A percentile compares a stretch with the other conserved stretches of the same genome.
Conservation (phyloP, 495 filamentous ascomycete genomes). For the Tuber calosporum region DNA sequence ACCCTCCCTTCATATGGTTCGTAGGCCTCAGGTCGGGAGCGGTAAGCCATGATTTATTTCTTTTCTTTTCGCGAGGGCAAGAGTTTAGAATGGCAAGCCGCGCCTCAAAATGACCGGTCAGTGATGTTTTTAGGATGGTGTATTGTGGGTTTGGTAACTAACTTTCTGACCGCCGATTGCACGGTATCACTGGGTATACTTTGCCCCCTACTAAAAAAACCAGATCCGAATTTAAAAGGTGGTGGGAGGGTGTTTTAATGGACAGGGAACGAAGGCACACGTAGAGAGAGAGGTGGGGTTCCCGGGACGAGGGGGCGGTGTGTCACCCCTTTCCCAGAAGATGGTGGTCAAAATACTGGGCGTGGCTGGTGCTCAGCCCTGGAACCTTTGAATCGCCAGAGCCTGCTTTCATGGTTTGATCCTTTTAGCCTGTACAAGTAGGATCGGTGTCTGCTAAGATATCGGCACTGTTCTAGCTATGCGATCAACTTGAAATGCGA, state of each 20-base stretch:
- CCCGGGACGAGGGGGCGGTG: not conserved
- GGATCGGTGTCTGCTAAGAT: not conserved
- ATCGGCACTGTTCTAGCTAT: not conserved
- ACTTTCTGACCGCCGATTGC: not conserved
- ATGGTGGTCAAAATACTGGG: not conserved
- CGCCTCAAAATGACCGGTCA: not conserved
- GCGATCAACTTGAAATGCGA: not conserved
- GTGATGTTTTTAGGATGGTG: not conserved
- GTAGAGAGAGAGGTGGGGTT: not conserved
- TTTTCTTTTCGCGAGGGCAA: constrained; percentile 38
- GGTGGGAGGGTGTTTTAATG: not conserved
- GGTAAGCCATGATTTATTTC: constrained; percentile 29
- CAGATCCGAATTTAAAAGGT: not conserved
- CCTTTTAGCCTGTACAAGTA: not conserved
- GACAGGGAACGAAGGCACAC: not conserved
- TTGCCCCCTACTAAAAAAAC: not conserved
- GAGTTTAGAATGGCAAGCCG: not conserved
- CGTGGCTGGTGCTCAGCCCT: not conserved
- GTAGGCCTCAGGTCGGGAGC: constrained; percentile 11
- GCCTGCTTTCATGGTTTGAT: not conserved
- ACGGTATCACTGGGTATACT: not conserved
- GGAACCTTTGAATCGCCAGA: not conserved
- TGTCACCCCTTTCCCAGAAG: not conserved
- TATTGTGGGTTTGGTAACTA: not conserved
- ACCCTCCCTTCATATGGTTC: constrained; percentile 21